A percentile compares a stretch with the other conserved stretches of the same genome.
Evolutionary conservation across 805 yeast species (phyloP).

Genomic region (Groenewaldozyma salmanticensis): DNA sequence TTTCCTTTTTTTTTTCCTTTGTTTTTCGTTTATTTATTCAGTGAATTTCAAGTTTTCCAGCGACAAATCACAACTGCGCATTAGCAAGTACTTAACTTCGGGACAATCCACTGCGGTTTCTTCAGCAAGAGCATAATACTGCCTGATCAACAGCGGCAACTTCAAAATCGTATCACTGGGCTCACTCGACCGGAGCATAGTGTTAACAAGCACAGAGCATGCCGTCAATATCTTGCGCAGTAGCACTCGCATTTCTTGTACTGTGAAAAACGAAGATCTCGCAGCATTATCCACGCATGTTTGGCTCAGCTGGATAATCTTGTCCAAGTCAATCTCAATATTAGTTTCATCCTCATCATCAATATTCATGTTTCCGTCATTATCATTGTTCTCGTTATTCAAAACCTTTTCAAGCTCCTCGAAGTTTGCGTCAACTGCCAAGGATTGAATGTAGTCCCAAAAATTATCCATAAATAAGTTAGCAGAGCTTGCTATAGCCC

Average conservation of each 20-base stretch:
- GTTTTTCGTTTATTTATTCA: not conserved
- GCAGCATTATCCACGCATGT: not conserved
- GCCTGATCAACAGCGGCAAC: not conserved
- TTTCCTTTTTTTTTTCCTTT: not conserved
- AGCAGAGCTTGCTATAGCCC: constrained; percentile 6
- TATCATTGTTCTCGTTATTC: constrained; percentile 1
- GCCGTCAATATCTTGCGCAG: constrained; percentile 6
- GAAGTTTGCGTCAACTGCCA: constrained; percentile 9
- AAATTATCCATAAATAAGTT: constrained; percentile 12
- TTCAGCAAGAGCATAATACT: not conserved
- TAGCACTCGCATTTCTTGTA: constrained; percentile 4
- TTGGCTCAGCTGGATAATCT: constrained; percentile 1
- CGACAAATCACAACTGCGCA: not conserved
- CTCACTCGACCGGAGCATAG: not conserved
- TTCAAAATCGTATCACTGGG: not conserved
- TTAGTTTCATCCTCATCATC: constrained; percentile 7
- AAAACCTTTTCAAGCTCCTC: constrained; percentile 5
- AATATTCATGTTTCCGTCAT: constrained; percentile 2
- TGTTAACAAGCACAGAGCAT: not conserved
- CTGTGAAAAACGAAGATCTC: constrained; percentile 5
- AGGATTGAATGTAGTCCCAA: constrained; percentile 14
- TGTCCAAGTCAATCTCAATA: constrained; percentile 4
- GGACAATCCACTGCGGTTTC: not conserved
- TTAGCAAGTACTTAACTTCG: not conserved
- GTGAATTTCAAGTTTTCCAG: not conserved